Conservation (phyloP, 2,329 filamentous ascomycete species). For the Fusarium albosuccineum region DNA sequence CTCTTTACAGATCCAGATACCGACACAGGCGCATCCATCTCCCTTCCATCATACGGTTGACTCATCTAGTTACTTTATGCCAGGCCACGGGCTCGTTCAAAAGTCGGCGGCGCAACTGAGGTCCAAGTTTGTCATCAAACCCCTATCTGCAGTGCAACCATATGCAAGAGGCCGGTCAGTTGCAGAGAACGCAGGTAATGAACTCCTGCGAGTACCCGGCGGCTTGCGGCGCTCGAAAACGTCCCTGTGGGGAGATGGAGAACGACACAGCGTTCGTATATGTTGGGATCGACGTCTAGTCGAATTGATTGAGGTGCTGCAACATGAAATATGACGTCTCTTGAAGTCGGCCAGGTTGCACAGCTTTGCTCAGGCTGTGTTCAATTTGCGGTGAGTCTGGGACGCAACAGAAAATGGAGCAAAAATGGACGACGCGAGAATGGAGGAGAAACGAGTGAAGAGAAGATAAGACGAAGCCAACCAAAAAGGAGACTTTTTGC, state of each 20-base stretch:
- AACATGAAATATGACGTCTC: conserved; percentile 42
- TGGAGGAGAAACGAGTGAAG: conserved; percentile 32
- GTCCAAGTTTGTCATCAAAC: conserved; percentile 24
- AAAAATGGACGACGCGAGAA: conserved; percentile 16
- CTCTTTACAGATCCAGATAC: conserved; percentile 65
- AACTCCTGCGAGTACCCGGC: conserved; percentile 33
- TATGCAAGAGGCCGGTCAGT: conserved; percentile 41
- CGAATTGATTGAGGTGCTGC: conserved; percentile 38
- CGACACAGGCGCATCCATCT: conserved; percentile 61
- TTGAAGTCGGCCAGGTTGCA: conserved; percentile 39
- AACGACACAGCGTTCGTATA: conserved; percentile 40
- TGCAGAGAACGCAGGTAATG: conserved; percentile 25
- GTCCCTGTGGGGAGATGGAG: conserved; percentile 17
- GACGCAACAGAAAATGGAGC: conserved; percentile 14
- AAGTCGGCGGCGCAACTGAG: conserved; percentile 30
- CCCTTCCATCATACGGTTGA: conserved; percentile 66
- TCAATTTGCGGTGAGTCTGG: conserved; percentile 33
- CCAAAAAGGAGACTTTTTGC: conserved; percentile 38
- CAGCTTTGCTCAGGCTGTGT: conserved; percentile 22
- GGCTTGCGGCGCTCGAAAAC: conserved; percentile 26
- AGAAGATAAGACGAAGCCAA: conserved; percentile 35
- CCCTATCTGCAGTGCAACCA: conserved; percentile 39
- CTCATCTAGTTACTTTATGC: conserved; percentile 62
- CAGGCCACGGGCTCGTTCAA: conserved; percentile 39
- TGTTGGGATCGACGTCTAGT: conserved; percentile 39